Percentiles rank a stretch among this genome's conserved stretches.
These are phyloP conservation scores for Exophiala alcalophila DNA, from an alignment of 2,329 filamentous ascomycete genomes.

Conservation along the genomic window DNA sequence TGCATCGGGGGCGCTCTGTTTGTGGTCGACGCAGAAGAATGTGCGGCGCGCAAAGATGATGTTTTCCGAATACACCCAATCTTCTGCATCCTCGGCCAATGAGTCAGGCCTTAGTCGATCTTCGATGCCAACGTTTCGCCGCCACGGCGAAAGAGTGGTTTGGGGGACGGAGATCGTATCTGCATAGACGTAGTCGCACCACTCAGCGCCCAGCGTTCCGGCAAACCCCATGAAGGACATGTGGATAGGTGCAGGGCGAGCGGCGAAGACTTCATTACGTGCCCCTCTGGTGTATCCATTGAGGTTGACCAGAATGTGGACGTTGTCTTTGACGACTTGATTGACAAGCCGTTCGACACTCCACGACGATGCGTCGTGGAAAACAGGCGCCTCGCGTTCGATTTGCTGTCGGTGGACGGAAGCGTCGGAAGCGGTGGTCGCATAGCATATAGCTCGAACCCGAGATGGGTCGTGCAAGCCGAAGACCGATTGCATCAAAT, in stretches of 20 bases:
- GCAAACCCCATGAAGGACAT: slow-evolving; percentile 99
- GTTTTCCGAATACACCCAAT: slow-evolving; percentile 96
- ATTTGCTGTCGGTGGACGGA: slow-evolving; percentile 90
- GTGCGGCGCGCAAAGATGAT: slow-evolving; percentile 92
- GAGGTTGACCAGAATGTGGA: slow-evolving; percentile 95
- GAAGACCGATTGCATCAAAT: slow-evolving; percentile 98
- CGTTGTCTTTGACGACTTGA: slow-evolving; percentile 81
- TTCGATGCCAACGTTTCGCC: slow-evolving; percentile 69
- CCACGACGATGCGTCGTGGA: slow-evolving; percentile 85
- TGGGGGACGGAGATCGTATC: slow-evolving; percentile 82
- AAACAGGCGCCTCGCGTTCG: slow-evolving; percentile 85
- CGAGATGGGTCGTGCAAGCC: slow-evolving; percentile 74
- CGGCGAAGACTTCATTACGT: slow-evolving; percentile 96
- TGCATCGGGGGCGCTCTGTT: slow-evolving; percentile 77
- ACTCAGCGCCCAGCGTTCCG: slow-evolving; percentile 90
- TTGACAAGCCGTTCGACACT: slow-evolving; percentile 76
- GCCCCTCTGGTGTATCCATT: slow-evolving; percentile 96
- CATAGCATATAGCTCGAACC: slow-evolving; percentile 89
- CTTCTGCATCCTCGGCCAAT: slow-evolving; percentile 64
- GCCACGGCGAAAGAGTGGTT: slow-evolving; percentile 74
- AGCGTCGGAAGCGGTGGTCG: slow-evolving; percentile 85
- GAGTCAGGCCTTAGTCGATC: slow-evolving; percentile 64
- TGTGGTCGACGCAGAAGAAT: slow-evolving; percentile 97
- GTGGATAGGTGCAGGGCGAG: slow-evolving; percentile 88
- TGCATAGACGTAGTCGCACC: slow-evolving; percentile 96